A percentile compares a stretch with the other conserved stretches of the same genome.
Conservation (phyloP, 495 filamentous ascomycete species). For the Podospora pseudopauciseta region DNA sequence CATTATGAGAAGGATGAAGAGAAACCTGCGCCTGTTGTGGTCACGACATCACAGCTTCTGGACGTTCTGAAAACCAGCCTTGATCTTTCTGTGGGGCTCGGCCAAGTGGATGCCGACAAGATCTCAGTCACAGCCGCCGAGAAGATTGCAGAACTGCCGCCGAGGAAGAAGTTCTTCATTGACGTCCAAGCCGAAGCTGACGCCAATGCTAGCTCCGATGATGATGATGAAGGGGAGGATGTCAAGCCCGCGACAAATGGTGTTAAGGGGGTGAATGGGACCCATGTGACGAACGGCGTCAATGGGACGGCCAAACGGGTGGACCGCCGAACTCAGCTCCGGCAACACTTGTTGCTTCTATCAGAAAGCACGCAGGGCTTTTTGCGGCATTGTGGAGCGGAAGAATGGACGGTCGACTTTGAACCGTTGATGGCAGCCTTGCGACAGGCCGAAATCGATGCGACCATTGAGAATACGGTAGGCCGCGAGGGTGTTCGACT, state of each 20-base stretch:
- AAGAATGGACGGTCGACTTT: constrained; percentile 79
- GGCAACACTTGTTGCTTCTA: constrained; percentile 70
- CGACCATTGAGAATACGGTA: constrained; percentile 68
- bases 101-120: constrained; percentile 38
- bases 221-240: constrained; percentile 42
- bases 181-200: constrained; percentile 34
- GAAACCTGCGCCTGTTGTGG: constrained; percentile 20
- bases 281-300: constrained; percentile 25
- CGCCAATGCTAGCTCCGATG: constrained; percentile 32
- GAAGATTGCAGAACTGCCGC: constrained; percentile 35
- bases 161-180: constrained; percentile 42
- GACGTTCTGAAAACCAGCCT: constrained; percentile 39
- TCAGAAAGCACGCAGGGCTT: constrained; percentile 68
- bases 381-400: constrained; percentile 56
- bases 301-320: constrained; percentile 39
- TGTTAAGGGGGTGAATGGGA: constrained; percentile 33
- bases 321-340: constrained; percentile 58
- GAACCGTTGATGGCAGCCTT: constrained; percentile 62
- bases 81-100: constrained; percentile 46
- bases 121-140: constrained; percentile 42
- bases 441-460: constrained; percentile 70
- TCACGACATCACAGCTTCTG: constrained; percentile 49
- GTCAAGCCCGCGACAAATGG: constrained; percentile 29
- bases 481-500: constrained; percentile 74
- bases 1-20: constrained; percentile 47